phyloP scores from a whole-genome alignment of 2,329 filamentous ascomycete genomes.

The Pseudocercospora cruenta region DNA sequence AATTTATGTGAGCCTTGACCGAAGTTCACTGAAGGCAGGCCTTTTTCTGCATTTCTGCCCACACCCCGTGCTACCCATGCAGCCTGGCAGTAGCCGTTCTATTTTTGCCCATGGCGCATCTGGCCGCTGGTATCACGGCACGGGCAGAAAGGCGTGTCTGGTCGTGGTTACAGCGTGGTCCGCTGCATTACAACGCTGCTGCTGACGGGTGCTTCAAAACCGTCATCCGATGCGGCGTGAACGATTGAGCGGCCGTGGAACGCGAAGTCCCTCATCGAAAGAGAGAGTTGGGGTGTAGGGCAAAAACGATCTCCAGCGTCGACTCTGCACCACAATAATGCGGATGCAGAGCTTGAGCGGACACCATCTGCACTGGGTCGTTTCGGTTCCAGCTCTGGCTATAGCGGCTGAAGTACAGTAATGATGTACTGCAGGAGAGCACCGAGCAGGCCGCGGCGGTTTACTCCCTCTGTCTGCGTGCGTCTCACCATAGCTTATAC shows the following conservation, averaged over 20 bases:
- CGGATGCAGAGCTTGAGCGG: background rate
- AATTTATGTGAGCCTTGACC: background rate
- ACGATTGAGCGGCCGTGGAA: background rate
- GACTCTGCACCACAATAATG: background rate
- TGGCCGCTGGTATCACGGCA: background rate
- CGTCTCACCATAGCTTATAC: background rate
- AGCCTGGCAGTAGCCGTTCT: slow-evolving; percentile 1
- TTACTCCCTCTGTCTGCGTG: background rate
- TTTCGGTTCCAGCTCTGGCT: background rate
- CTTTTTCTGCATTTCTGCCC: background rate
- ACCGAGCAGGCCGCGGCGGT: background rate
- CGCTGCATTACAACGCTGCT: background rate
- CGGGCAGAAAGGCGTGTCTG: background rate
- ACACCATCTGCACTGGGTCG: background rate
- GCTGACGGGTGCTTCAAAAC: background rate
- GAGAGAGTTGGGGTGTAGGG: too few relatives aligned
- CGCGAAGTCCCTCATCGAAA: background rate
- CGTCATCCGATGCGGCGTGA: background rate
- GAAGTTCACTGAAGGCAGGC: background rate
- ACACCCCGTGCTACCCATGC: background rate
- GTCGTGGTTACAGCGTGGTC: background rate
- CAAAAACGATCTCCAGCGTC: background rate
- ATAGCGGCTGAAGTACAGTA: background rate
- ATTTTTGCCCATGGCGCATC: background rate
- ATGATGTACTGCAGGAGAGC: background rate